phyloP scores from a whole-genome alignment of 1,284 basidiomycete species.

The Pseudozyma thailandica region DNA sequence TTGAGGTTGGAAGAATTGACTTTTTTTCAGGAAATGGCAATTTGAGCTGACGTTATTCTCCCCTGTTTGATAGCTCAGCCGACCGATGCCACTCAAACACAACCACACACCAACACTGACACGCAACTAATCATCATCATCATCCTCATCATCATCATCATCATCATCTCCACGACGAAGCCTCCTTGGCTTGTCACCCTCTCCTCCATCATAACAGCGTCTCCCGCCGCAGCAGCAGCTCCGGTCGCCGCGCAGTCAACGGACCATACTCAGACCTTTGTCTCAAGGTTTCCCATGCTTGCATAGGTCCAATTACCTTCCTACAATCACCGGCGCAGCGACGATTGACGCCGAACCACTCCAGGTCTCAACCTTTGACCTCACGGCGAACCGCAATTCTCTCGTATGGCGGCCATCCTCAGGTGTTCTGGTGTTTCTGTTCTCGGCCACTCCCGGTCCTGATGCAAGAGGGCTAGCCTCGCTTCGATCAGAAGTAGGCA shows the following conservation, averaged over 20 bases:
- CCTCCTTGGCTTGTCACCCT: too few species aligned
- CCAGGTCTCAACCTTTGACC: too few species aligned
- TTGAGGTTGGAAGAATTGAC: slow-evolving; percentile 2
- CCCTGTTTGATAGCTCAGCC: slow-evolving; percentile 21
- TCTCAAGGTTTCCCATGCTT: too few species aligned
- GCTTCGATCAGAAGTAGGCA: slow-evolving; percentile 19
- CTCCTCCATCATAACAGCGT: too few species aligned
- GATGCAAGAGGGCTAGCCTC: slow-evolving; percentile 17
- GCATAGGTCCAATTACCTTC: not conserved
- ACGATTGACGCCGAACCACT: not conserved
- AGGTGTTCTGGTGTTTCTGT: not conserved
- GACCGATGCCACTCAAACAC: not conserved
- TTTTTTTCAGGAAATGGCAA: not conserved
- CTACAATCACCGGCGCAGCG: not conserved
- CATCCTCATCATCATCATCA: not conserved
- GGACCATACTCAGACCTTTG: too few species aligned
- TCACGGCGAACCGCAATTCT: not conserved
- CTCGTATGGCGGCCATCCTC: slow-evolving; percentile 17
- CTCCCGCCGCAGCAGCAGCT: too few species aligned
- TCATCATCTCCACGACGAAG: too few species aligned
- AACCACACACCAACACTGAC: not conserved
- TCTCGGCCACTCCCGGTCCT: slow-evolving; percentile 11
- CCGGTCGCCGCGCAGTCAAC: too few species aligned
- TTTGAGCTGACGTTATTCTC: slow-evolving; percentile 35
- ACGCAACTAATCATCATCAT: not conserved